These are phyloP conservation scores for Pelargonium nanum DNA, from an alignment of 345 rosid genomes.

Conservation along the genomic window DNA sequence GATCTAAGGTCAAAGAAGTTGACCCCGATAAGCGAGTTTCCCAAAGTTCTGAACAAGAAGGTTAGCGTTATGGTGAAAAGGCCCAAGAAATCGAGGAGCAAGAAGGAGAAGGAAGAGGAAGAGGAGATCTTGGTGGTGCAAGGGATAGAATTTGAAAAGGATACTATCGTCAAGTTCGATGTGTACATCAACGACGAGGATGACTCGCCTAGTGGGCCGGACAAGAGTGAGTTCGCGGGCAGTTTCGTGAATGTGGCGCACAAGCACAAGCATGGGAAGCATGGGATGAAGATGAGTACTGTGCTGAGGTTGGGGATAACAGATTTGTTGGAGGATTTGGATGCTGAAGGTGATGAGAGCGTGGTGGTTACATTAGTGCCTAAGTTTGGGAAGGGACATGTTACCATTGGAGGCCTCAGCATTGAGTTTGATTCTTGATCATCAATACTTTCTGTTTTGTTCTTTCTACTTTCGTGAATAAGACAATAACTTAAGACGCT, in stretches of 20 bases:
- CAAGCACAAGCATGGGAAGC: constrained; percentile 30
- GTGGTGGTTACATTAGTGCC: constrained; percentile 45
- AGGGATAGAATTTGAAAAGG: constrained; percentile 31
- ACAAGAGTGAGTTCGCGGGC: constrained; percentile 43
- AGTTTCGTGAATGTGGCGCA: constrained; percentile 50
- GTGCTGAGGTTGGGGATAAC: constrained; percentile 30
- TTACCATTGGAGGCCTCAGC: constrained; percentile 27
- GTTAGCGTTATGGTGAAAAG: constrained; percentile 26
- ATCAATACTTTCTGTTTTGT: not conserved
- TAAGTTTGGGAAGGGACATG: constrained; percentile 16
- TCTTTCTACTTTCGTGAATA: constrained; percentile 1
- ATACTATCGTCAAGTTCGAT: constrained; percentile 34
- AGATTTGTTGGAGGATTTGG: constrained; percentile 44
- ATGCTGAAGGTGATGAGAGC: constrained; percentile 37
- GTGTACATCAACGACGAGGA: constrained; percentile 43
- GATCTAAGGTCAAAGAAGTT: constrained; percentile 6
- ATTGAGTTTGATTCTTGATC: constrained; percentile 22
- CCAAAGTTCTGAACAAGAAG: constrained; percentile 21
- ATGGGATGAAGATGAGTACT: constrained; percentile 30
- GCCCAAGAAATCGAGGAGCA: constrained; percentile 41
- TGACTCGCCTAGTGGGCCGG: constrained; percentile 18
- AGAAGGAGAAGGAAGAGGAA: constrained; percentile 42
- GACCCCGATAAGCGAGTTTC: constrained; percentile 16
- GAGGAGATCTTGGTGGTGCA: constrained; percentile 43
- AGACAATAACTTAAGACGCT: too few relatives aligned